Conservation (phyloP, 1,284 basidiomycete genomes). For the Ceratobasidium sp. region DNA sequence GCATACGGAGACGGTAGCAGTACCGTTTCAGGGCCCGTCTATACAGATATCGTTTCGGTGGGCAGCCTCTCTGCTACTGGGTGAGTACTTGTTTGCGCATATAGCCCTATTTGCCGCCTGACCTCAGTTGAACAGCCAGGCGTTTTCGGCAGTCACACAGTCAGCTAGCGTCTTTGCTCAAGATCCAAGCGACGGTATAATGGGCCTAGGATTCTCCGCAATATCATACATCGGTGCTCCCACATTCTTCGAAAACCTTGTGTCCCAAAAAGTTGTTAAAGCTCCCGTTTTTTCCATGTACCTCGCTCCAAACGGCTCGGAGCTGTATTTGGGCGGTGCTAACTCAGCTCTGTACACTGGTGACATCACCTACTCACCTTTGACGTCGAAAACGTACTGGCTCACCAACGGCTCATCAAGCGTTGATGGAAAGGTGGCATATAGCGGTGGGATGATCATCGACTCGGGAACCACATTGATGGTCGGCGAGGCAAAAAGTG, state of each 20-base stretch:
- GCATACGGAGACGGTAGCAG: conserved; percentile 67
- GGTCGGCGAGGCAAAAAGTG: conserved; percentile 46
- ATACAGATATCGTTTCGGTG: conserved; percentile 62
- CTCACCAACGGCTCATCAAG: conserved; percentile 28
- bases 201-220: conserved; percentile 51
- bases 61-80: conserved; percentile 55
- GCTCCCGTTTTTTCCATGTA: conserved; percentile 50
- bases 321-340: conserved; percentile 71
- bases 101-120: neutral
- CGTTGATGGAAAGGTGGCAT: conserved; percentile 46
- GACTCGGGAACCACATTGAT: conserved; percentile 53
- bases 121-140: conserved; percentile 8
- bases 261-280: conserved; percentile 27
- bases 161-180: conserved; percentile 24
- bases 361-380: conserved; percentile 56
- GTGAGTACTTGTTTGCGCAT: conserved; percentile 24
- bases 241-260: conserved; percentile 50
- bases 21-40: conserved; percentile 57
- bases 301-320: conserved; percentile 60
- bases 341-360: conserved; percentile 60
- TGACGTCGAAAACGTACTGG: conserved; percentile 44
- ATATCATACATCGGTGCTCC: conserved; percentile 53
- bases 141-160: conserved; percentile 30
- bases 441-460: conserved; percentile 47
- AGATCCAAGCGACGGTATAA: conserved; percentile 51